Evolutionary conservation across 2,329 filamentous ascomycete genomes (phyloP), one percentile per base, ranked within the genome.

Genomic region (Leptographium flavum): DNA sequence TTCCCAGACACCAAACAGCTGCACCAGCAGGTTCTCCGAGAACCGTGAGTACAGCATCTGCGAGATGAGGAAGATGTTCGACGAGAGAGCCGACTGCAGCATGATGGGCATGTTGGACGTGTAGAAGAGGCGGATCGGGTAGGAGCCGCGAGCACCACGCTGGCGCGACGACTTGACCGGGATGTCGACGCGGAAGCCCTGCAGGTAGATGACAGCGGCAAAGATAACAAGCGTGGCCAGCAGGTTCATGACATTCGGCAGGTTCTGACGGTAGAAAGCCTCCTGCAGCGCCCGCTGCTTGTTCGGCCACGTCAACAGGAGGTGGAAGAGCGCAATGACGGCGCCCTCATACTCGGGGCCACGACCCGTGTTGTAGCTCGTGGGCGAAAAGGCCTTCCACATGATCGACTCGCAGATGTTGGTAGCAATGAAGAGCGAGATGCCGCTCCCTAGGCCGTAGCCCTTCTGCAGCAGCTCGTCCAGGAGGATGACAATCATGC

Each of bases 61-160:
- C 63, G 84, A 92, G 71, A 98, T 87, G 53, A 98, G 74, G 81
- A 98, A 98, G 69, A 98, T 79, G 76, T 98, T 98, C 75, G 90
- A 95, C 55, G 87, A 94, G 56, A 98, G 79, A 56, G 92, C 92
- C 40, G 90, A 96, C 74, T 98, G 93, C 65, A 98, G 77, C 92
- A 98, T 98, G 70, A 98, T 98, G 62, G 92, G 92, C 93, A 98
- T 98, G 83, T 98, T 98, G 65, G 88, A 95, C 63, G 92, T 98
- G 74, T 98, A 98, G 80, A 98, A 98, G 49, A 98, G 85, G 61
- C 93, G 90, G 65, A 98, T 80, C 59, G 92, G 92, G 78, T 96
- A 98, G 35, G 88, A 94, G 60, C 90, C 93, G 59, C 92, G 90
- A 64, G 94, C 92, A 67, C 92, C 92, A 75, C 92, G 88, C 78